Base-by-base conservation (phyloP, 208 protist species). In the Strigomonas culicis region DNA sequence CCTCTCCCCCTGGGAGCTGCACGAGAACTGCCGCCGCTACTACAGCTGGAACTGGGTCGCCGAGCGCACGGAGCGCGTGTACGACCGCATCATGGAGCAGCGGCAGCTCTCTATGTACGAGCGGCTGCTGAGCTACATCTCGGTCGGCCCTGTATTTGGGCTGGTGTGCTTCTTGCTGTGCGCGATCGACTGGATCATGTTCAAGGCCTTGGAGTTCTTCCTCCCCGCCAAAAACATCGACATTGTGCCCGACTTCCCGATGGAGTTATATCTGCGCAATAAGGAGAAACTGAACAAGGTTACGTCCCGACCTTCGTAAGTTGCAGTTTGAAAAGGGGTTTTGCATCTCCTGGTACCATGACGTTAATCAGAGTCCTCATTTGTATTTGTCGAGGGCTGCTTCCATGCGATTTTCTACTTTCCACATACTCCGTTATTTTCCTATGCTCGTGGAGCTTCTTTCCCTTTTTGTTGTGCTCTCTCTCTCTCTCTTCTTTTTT, bases 41-140 rank as follows among this genome's bases (percentile, higher is more conserved):
- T 99, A 99, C 74, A 96, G 87, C 68, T 99, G 97, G 97, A 82
- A 97, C 59, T 90, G 95, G 78, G 90, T 98, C 11, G 93, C 96
- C 17, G 82, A 89, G 67, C 67, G 96, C 13, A 99, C 97, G 31
- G 94, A 98, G 66, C 75, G 80, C 11, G 94, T 99, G n/a, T 99
- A 99, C 61, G 88, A 97, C 59, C 82, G 84, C 49, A 91, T 97
- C 60, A 70, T 83, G 52, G 61, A 68, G 27, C 81, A 63, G 43
- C 60, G 59, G 56, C 49, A 72, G 31, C 62, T 85, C n/a, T 84
- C 88, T 34, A 47, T 96, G 27, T 90, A 90, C 58, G 86, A 97
- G 65, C 82, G 87, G 24, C 69, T 95, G 43, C 77, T 93, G 76
- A 84, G 77, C 52, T 95, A 93, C 61, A 77, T 91, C 21, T 94